A percentile compares a stretch with the other conserved stretches of the same genome.
These are phyloP conservation scores for Stylonectria norvegica DNA, from an alignment of 2,329 filamentous ascomycete genomes.

Conservation along the genomic window DNA sequence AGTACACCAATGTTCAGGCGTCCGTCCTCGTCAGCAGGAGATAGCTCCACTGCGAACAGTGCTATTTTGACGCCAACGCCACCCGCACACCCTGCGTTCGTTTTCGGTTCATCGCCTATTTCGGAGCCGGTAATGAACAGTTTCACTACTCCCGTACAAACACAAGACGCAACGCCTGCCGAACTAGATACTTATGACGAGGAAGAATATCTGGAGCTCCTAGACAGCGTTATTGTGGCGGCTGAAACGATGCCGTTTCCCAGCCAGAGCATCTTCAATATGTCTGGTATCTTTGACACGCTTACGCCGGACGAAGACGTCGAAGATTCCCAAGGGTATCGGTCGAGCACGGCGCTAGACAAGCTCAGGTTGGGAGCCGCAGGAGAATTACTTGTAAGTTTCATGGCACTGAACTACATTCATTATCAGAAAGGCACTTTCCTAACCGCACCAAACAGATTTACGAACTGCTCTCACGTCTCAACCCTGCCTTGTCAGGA, in stretches of 20 bases:
- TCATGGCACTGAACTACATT: too few relatives aligned
- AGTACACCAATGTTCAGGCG: too few relatives aligned
- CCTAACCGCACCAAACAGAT: too few relatives aligned
- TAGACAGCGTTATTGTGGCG: neutral
- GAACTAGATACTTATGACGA: too few relatives aligned
- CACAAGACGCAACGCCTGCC: too few relatives aligned
- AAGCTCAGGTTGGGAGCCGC: slow-evolving; percentile 18
- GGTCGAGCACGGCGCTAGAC: too few relatives aligned
- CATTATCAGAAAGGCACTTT: neutral
- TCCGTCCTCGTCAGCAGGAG: too few relatives aligned
- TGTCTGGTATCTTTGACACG: neutral
- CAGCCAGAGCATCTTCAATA: neutral
- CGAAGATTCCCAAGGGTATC: too few relatives aligned
- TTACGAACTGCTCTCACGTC: slow-evolving; percentile 37
- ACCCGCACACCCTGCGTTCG: slow-evolving; percentile 8
- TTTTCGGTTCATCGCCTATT: slow-evolving; percentile 18
- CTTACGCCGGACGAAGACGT: neutral
- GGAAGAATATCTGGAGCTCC: slow-evolving; percentile 2
- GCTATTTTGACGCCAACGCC: too few relatives aligned
- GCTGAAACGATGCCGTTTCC: neutral
- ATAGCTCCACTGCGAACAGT: too few relatives aligned
- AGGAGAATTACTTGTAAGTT: slow-evolving; percentile 19
- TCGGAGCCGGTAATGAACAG: too few relatives aligned
- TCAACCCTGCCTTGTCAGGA: slow-evolving; percentile 26
- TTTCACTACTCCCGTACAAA: too few relatives aligned